Base-by-base conservation (phyloP, 257 asterid species). In the Oldenlandia corymbosa region DNA sequence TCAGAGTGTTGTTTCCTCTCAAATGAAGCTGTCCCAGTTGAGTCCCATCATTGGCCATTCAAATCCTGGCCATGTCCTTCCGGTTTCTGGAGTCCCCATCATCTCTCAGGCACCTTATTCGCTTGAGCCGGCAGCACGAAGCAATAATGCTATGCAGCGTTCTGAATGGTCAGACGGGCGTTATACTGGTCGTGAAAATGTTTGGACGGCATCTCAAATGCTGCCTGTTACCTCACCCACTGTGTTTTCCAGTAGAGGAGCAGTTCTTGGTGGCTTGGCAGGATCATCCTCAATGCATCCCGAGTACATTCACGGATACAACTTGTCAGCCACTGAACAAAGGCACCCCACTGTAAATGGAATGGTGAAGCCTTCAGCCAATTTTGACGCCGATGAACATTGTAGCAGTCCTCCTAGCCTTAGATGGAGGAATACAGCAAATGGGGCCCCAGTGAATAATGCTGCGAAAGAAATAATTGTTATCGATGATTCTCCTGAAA, bases 401-500 rank as follows among this genome's bases (percentile, higher is more conserved):
- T 64, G n/a, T 17, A 64, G 34, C 27, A 62, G 58, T 51, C 75
- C 76, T 51, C 75, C 76, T 30, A 23, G 16, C 63, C 61, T 71
- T 32, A 77, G 50, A 17, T 47, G 51, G 55, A 62, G 37, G 41
- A 67, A 51, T 62, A 37, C 68, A 60, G 48, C 68, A 58, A 69
- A 73, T n/a, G n/a, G n/a, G 47, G 51, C 75, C 63, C 52, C 70
- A 23, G 76, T 69, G 52, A 74, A 73, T n/a, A n/a, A n/a, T 36
- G 63, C 54, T 17, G 53, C 20, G 62, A 75, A 70, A 68, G 86
- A 88, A 59, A 53, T 80, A 47, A 78, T 77, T 30, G 70, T 80
- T 8, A 77, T 84, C 36, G 81, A 82, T 56, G 95, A 69, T 75
- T 64, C 82, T 2, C 81, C 78, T 9, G 80, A 80, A 61, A 65